Conservation (phyloP, 2,329 filamentous ascomycete species). For the Metarhizium anisopliae region DNA sequence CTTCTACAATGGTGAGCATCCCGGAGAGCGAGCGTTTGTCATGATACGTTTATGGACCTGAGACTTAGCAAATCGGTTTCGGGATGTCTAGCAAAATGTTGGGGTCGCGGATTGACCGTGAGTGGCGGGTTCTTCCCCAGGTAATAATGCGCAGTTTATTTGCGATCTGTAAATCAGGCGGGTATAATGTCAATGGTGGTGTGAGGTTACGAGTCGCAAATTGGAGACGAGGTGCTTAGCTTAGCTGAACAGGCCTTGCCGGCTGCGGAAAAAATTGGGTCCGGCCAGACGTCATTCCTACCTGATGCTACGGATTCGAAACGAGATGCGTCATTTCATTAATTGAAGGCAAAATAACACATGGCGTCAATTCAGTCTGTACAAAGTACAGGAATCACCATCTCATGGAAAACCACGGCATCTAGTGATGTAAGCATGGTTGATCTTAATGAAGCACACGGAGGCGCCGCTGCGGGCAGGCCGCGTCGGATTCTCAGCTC, state of each 20-base stretch:
- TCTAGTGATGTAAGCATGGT: neutral
- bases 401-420: too few species aligned
- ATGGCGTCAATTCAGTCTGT: neutral
- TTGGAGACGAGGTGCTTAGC: too few species aligned
- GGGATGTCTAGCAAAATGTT: neutral
- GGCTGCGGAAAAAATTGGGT: neutral
- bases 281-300: neutral
- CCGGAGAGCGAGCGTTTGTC: slow-evolving; percentile 21
- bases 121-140: neutral
- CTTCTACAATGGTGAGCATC: slow-evolving; percentile 30
- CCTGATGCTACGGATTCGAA: neutral
- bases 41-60: slow-evolving; percentile 31
- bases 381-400: too few species aligned
- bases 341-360: neutral
- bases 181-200: neutral
- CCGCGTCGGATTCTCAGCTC: too few species aligned
- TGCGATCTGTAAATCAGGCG: too few species aligned
- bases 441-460: neutral
- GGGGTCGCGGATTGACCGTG: neutral
- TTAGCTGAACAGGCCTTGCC: neutral
- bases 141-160: neutral
- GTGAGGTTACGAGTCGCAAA: neutral
- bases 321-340: neutral
- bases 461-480: too few species aligned
- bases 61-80: slow-evolving; percentile 16